Conservation (phyloP, 768 basidiomycete species). For the Goffeauzyma gilvescens region DNA sequence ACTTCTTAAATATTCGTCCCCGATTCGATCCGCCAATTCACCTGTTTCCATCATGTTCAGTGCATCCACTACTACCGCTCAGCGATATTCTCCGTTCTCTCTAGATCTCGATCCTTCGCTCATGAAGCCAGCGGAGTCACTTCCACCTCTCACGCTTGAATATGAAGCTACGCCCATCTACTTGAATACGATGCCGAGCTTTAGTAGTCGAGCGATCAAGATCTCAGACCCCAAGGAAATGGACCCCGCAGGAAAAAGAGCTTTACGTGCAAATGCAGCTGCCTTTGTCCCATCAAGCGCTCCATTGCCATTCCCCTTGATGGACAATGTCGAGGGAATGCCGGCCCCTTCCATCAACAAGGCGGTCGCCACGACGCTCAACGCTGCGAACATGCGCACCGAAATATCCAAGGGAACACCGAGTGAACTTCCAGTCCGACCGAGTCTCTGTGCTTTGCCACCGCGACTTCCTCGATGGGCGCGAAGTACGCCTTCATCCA, state of each 20-base stretch:
- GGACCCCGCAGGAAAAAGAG: too few relatives aligned
- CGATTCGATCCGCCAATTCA: not conserved
- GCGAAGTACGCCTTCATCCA: not conserved
- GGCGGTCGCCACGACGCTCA: not conserved
- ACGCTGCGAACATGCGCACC: not conserved
- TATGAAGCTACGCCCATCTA: not conserved
- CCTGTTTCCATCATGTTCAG: not conserved
- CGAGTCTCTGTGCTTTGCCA: constrained; percentile 3
- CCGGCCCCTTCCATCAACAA: not conserved
- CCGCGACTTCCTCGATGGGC: not conserved
- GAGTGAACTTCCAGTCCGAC: not conserved
- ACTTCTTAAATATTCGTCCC: too few relatives aligned
- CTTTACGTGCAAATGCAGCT: not conserved
- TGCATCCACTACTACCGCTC: not conserved
- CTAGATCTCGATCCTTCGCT: not conserved
- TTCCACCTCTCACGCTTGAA: not conserved
- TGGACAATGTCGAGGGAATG: not conserved
- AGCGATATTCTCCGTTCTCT: not conserved
- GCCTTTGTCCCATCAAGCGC: not conserved
- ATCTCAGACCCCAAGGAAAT: too few relatives aligned
- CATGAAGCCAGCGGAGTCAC: not conserved
- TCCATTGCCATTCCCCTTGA: not conserved
- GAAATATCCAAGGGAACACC: too few relatives aligned
- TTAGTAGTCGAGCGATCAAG: not conserved
- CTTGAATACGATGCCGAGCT: not conserved